Evolutionary conservation across 2,329 filamentous ascomycete genomes (phyloP).

Genomic region (Sarocladium strictum): DNA sequence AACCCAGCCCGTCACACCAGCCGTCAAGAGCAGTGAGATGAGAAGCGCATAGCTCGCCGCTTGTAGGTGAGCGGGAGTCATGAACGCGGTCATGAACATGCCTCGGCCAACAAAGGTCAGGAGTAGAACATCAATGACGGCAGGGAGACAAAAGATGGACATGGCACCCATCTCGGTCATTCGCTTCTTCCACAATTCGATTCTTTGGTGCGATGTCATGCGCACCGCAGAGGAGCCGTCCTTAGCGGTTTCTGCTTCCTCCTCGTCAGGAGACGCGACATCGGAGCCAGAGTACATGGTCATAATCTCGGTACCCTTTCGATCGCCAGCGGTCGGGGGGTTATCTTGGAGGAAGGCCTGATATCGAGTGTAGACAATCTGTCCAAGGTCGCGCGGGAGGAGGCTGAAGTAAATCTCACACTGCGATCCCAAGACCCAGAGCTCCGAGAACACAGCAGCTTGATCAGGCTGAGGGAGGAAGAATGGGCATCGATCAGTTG

Average conservation of each 20-base stretch:
- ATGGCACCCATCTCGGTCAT: conserved; percentile 48
- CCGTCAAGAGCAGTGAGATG: conserved; percentile 52
- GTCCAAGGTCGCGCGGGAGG: conserved; percentile 39
- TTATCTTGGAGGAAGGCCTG: conserved; percentile 19
- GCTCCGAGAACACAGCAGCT: conserved; percentile 57
- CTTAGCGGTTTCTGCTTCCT: conserved; percentile 1
- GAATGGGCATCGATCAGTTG: conserved; percentile 55
- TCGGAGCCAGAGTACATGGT: conserved; percentile 25
- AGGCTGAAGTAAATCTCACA: conserved; percentile 59
- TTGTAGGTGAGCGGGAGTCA: conserved; percentile 44
- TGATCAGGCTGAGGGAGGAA: conserved; percentile 57
- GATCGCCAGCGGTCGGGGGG: conserved; percentile 19
- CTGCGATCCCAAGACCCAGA: conserved; percentile 57
- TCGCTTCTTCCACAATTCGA: conserved; percentile 18
- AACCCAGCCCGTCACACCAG: conserved; percentile 58
- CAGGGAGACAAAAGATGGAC: conserved; percentile 57
- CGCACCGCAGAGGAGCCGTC: conserved; percentile 5
- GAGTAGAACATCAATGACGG: conserved; percentile 54
- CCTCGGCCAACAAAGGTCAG: conserved; percentile 54
- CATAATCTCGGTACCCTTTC: conserved; percentile 24
- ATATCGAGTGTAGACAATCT: conserved; percentile 29
- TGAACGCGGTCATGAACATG: conserved; percentile 53
- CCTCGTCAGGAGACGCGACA: background rate
- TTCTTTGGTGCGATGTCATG: conserved; percentile 12
- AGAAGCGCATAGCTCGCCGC: conserved; percentile 51